Base-by-base conservation (phyloP, 2,329 filamentous ascomycete species). In the Dactylellina leptospora region DNA sequence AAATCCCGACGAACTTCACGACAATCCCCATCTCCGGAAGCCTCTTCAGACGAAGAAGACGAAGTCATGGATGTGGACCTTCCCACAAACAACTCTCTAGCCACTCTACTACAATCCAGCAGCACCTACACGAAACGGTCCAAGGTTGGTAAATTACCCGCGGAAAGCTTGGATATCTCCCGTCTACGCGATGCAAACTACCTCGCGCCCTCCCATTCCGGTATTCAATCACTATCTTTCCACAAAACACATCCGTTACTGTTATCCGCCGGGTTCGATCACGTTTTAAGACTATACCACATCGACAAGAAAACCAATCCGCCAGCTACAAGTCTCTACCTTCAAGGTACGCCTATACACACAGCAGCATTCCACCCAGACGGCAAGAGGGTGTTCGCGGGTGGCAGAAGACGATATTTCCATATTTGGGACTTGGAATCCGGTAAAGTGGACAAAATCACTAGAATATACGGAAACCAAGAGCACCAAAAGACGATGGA, bases 361-460 rank as follows among this genome's bases (percentile, higher is more conserved):
- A 92, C 90, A 9, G 92, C 93, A 4, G 86, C 90, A 36, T 97
- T 99, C 80, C 86, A 85, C 23, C 87, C 89, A 3, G 82, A 82
- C 13, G 91, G 90, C 74, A 88, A 90, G 74, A 89, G 89, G 76
- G 90, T 99, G 75, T 91, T 96, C 80, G 90, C 97, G 70, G 90
- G 92, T 16, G 93, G 93, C 36, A 89, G 93, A 33, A 87, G 95
- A 53, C 88, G 88, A 74, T 97, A 92, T 82, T 97, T 97, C 80
- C 95, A 97, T 81, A 88, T 90, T 75, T 99, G 95, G 95, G 89
- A 97, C 77, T 85, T 99, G 22, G 83, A 89, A 44, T 88, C 89
- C 0, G 95, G 95, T 44, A 83, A 84, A 10, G 87, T 99, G 51
- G 90, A 93, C 77, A 96, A 96, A 81, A 86, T 96, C 45, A 87